Percentiles rank a stretch among this genome's conserved stretches.
phyloP scores from a whole-genome alignment of 345 rosid genomes.

The Salix dunnii region DNA sequence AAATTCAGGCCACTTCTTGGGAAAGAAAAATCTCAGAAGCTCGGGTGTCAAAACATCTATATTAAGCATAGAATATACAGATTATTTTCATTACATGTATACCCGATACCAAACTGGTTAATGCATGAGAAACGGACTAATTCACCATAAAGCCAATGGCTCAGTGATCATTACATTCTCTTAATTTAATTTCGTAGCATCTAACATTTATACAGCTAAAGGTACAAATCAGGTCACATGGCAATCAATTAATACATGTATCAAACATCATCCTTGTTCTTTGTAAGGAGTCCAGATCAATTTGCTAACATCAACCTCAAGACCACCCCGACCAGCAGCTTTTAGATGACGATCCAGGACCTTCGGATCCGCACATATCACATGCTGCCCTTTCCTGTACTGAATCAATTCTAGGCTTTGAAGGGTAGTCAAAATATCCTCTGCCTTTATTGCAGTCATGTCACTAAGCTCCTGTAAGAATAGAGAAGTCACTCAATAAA shows the following conservation, averaged over 20 bases:
- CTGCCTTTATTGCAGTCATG: conserved; percentile 98
- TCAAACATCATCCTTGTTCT: conserved; percentile 60
- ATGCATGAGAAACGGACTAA: not conserved
- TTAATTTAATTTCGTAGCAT: conserved; percentile 11
- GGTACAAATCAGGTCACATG: not conserved
- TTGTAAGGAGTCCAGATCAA: conserved; percentile 98
- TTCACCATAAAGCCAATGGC: not conserved
- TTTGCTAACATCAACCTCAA: conserved; percentile 92
- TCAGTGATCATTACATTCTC: not conserved
- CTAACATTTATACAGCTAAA: conserved; percentile 20
- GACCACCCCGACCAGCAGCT: conserved; percentile 98
- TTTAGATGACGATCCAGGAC: conserved; percentile 94
- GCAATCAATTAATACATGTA: not conserved
- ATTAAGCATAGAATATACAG: not conserved
- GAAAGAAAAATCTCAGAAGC: not conserved
- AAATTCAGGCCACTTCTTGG: not conserved
- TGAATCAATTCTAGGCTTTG: conserved; percentile 96
- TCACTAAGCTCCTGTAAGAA: conserved; percentile 87
- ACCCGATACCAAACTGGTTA: not conserved
- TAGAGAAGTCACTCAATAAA: not conserved
- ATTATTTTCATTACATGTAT: not conserved
- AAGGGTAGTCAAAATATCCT: conserved; percentile 85
- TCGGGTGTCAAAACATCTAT: not conserved
- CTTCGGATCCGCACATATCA: conserved; percentile 96
- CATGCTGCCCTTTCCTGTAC: conserved; percentile 98